These are phyloP conservation scores for Cyberlindnera maritima DNA, from an alignment of 805 yeast species.

Conservation along the genomic window DNA sequence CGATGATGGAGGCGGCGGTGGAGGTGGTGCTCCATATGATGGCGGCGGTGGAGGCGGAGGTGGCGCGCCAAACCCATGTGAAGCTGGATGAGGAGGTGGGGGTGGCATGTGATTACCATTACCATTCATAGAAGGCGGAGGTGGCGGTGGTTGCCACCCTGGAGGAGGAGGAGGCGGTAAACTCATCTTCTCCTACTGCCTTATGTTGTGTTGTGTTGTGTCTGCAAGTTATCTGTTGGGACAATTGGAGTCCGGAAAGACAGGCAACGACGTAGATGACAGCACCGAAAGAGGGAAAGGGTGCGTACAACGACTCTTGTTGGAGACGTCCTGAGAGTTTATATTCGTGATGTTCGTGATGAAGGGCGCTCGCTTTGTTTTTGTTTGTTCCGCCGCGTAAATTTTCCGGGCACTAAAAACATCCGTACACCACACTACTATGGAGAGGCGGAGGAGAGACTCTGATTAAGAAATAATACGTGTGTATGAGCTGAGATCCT, in stretches of 20 bases:
- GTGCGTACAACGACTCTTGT: background rate
- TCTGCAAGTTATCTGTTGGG: background rate
- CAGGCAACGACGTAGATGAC: background rate
- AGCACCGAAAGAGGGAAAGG: background rate
- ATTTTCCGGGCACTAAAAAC: background rate
- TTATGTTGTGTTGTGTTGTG: too few relatives aligned
- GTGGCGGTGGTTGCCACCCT: conserved; percentile 29
- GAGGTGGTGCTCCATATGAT: conserved; percentile 2
- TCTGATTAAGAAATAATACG: too few relatives aligned
- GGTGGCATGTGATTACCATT: conserved; percentile 24
- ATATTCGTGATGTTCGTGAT: background rate
- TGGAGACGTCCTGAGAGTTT: background rate
- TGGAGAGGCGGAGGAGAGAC: too few relatives aligned
- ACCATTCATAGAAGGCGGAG: conserved; percentile 23
- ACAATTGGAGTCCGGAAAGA: background rate
- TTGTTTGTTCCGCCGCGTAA: background rate
- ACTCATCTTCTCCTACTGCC: conserved; percentile 1
- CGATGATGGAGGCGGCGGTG: conserved; percentile 30
- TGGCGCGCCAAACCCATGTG: conserved; percentile 13
- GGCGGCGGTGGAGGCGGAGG: conserved; percentile 23
- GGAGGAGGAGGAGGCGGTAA: conserved; percentile 38
- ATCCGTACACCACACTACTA: conserved; percentile 2
- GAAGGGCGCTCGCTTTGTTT: background rate
- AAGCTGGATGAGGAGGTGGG: conserved; percentile 27
- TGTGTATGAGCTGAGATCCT: too few relatives aligned